Evolutionary conservation across 148 eudicot species (phyloP).

Genomic region (Chenopodium album): DNA sequence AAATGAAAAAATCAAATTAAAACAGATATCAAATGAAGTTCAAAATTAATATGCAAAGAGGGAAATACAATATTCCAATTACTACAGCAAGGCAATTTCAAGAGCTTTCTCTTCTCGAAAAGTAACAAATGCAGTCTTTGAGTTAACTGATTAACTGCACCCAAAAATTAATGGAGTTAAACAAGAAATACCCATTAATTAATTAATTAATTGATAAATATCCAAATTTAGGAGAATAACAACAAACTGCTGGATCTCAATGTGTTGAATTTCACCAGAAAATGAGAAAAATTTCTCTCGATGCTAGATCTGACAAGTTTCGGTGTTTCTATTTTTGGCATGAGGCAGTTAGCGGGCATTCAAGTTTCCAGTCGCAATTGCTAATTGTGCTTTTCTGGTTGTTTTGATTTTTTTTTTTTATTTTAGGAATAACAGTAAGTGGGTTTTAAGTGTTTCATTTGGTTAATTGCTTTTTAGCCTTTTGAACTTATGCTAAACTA

Average conservation of each 20-base stretch:
- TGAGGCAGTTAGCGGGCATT: too few relatives aligned
- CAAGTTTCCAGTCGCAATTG: too few relatives aligned
- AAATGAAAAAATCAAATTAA: too few relatives aligned
- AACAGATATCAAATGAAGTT: neutral
- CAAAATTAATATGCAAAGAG: neutral
- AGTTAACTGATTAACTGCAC: slow-evolving; percentile 45
- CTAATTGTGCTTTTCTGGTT: too few relatives aligned
- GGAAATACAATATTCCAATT: slow-evolving; percentile 53
- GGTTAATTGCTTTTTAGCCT: too few relatives aligned
- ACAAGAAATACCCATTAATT: slow-evolving; percentile 3
- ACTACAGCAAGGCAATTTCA: slow-evolving; percentile 75
- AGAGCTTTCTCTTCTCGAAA: slow-evolving; percentile 84
- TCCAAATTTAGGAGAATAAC: neutral
- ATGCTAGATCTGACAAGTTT: slow-evolving; percentile 92
- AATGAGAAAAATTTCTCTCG: slow-evolving; percentile 88
- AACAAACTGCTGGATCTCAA: slow-evolving; percentile 68
- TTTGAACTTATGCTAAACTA: too few relatives aligned
- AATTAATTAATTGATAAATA: neutral
- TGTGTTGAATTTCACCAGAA: slow-evolving; percentile 76
- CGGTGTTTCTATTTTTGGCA: neutral
- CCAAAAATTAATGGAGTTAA: slow-evolving; percentile 14
- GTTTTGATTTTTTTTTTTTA: too few relatives aligned
- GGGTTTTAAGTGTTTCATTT: too few relatives aligned
- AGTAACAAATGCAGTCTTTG: slow-evolving; percentile 74
- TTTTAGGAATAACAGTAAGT: too few relatives aligned